Evolutionary conservation across 306 rosid species (phyloP).

Genomic region (Leucaena leucocephala): DNA sequence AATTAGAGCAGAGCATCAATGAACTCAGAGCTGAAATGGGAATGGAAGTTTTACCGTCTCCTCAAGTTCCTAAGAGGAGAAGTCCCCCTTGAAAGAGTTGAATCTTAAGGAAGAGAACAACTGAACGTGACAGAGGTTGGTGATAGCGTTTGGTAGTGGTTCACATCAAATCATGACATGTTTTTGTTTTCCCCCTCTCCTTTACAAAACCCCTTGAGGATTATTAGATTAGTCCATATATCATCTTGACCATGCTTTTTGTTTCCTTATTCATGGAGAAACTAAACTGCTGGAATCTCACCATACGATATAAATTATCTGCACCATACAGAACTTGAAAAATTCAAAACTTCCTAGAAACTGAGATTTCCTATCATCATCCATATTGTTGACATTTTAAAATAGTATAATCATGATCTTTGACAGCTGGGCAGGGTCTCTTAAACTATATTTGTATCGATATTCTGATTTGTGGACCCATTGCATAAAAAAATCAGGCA

Average conservation of each 20-base stretch:
- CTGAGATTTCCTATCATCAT: neutral
- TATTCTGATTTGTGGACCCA: neutral
- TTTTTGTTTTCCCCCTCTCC: neutral
- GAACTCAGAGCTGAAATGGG: slow-evolving; percentile 55
- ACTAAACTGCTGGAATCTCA: neutral
- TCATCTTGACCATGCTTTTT: neutral
- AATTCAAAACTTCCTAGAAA: slow-evolving; percentile 5
- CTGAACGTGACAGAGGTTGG: slow-evolving; percentile 15
- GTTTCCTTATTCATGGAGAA: neutral
- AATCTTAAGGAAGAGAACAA: slow-evolving; percentile 18
- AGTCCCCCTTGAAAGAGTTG: neutral
- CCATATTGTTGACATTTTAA: neutral
- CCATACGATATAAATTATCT: neutral
- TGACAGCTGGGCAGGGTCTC: slow-evolving; percentile 25
- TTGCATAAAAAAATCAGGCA: neutral
- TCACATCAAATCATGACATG: slow-evolving; percentile 3
- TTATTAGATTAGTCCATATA: neutral
- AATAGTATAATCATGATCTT: slow-evolving; percentile 14
- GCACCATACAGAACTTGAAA: neutral
- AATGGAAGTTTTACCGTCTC: slow-evolving; percentile 61
- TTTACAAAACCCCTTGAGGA: neutral
- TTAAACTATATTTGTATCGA: neutral
- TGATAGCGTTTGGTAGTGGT: slow-evolving; percentile 8
- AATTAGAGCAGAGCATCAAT: slow-evolving; percentile 55
- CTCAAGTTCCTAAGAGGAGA: slow-evolving; percentile 40